Evolutionary conservation across 208 protist species (phyloP), one percentile per base, ranked within the genome.

Genomic region (Trypanosoma theileri): DNA sequence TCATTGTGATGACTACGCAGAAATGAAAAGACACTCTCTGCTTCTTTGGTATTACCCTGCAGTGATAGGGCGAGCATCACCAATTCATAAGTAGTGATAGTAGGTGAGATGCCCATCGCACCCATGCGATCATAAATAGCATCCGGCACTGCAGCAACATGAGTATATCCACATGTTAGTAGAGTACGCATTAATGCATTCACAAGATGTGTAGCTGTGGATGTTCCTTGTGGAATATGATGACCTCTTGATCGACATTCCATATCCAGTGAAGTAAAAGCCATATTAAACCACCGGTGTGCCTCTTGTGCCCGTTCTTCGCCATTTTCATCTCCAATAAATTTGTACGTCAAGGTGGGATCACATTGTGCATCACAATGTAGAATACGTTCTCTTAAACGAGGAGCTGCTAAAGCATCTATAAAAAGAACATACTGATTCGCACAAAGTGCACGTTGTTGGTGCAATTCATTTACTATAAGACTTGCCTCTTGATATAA

Each of bases 41-140:
- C 91, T 75, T 93, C 86, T 8, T 57, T 66, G n/a, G 60, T 85
- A 72, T 92, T 91, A 56, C 88, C 91, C 14, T 77, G 70, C 63
- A 96, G 76, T 31, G 82, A 69, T 16, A 96, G 75, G 8, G 86
- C 75, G 14, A 88, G 77, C 62, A 92, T 66, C 13, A 94, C 85
- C 19, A 74, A 59, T 58, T 93, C 85, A 72, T 96, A 96, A 12
- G 91, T 96, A 41, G 74, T 80, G 41, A 81, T 78, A 22, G 88
- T 96, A 21, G 91, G 91, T 8, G 74, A 59, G 40, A 96, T 82
- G 53, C 83, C 80, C 28, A 67, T 78, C 1, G 64, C 58, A 8
- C 91, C 91, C 81, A 96, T 92, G 41, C 77, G 75, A 68, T 96
- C 91, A 72, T 96, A 96, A 19, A 94, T 72, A 0, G 77, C 67